Base-by-base conservation (phyloP, 1,284 basidiomycete genomes). In the Heterobasidion annosum region DNA sequence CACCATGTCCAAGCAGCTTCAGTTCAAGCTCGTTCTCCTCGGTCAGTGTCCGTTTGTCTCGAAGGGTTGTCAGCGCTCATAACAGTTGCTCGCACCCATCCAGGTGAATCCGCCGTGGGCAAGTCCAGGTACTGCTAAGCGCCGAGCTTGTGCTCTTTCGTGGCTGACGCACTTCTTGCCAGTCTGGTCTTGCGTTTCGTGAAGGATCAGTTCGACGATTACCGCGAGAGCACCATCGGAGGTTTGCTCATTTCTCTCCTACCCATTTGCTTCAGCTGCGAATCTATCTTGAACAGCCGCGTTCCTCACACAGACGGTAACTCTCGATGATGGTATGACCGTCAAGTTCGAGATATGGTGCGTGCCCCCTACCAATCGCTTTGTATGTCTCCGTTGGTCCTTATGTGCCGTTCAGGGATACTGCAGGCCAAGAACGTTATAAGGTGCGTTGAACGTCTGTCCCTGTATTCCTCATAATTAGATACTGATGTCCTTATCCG, bases 341-440 rank as follows among this genome's bases (percentile, higher is more conserved):
- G 90, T 98, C 66, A 98, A 98, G 77, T 98, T 98, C 65, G 95
- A 98, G 77, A 97, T 98, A 66, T 97, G 94, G 93, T 93, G 73
- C 53, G 79, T 69, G 15, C 35, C 43, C 59, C 54, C 37, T 57
- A 52, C 55, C n/a, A 49, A 47, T 46, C 53, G 19, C 25, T 25
- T 25, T 25, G 3, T 25, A 4, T 25, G 25, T 25, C 10, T 40
- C 37, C 3, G 3, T 40, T 7, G 37, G n/a, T 5, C 6, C 12
- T n/a, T 10, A 10, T n/a, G 37, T 40, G 19, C 55, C 15, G 34
- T 32, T 13, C 57, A 91, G 90, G 90, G 90, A 93, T 73, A 95
- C 92, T 34, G 92, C 92, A 52, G 92, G 92, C 48, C 93, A 95
- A 73, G 92, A 95, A 70, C 84, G 92, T 63, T 94, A 93, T 71